Base-by-base conservation (phyloP, 176 grass and related monocot species). In the Oryza glaberrima region DNA sequence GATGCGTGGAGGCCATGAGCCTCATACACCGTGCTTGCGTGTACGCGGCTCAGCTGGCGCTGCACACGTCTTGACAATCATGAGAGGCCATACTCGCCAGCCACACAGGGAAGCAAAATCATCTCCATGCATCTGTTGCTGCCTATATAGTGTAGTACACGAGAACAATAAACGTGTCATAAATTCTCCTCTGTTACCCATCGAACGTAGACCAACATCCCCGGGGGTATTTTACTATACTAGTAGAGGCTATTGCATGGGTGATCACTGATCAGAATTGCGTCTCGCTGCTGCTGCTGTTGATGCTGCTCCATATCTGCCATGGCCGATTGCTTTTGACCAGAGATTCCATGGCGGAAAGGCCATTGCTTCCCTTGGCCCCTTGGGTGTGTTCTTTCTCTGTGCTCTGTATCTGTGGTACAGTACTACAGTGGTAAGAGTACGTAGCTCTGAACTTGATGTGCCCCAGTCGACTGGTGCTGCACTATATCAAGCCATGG, bases 311-410 rank as follows among this genome's bases (percentile, higher is more conserved):
- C 32, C 75, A 16, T 23, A 64, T 25, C 75, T 61, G 32, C 46
- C 72, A 54, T 44, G 72, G 65, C 16, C 38, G 13, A 6, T 65
- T 23, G 78, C 88, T 82, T 90, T 86, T 77, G 83, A 82, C 83
- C 73, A 77, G 48, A 79, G 86, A 73, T 36, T 67, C 86, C 35
- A 67, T 61, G 38, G 63, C 7, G 17, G 66, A 36, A 73, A 84
- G 22, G 81, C 87, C 25, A 20, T 74, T 80, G 81, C 82, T 49
- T 46, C 13, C 17, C 35, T 36, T 36, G 35, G 35, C 35, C 35
- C 35, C 32, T 36, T 35, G 72, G 40, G 38, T 40, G 7, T 16
- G 73, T 74, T 9, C 49, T 3, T 49, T 44, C 51, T 58, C 5
- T n/a, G 49, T 44, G 47, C 51, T 7, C 69, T 81, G 78, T 65